These are phyloP conservation scores for Nothomitra cinnamomea DNA, from an alignment of 2,329 filamentous ascomycete genomes.

Conservation along the genomic window DNA sequence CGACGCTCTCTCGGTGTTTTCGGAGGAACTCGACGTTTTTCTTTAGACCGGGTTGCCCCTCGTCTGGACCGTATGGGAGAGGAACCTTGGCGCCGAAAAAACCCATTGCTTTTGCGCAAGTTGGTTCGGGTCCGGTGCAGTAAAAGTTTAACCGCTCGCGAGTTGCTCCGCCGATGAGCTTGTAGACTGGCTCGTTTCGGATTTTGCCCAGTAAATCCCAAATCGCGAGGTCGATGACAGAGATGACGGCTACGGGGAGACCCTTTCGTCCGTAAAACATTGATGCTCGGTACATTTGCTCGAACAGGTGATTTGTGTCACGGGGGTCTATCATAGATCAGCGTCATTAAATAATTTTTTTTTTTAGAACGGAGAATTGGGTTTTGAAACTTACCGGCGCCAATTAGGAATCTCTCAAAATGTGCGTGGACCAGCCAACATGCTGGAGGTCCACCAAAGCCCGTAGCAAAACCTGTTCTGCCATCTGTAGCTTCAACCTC, in stretches of 20 bases:
- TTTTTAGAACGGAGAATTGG: too few relatives aligned
- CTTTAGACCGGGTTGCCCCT: constrained; percentile 61
- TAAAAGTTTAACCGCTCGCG: constrained; percentile 75
- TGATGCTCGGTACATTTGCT: constrained; percentile 89
- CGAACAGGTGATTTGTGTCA: constrained; percentile 81
- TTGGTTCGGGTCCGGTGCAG: constrained; percentile 79
- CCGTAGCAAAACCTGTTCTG: constrained; percentile 85
- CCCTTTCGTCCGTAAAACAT: constrained; percentile 97
- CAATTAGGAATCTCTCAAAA: constrained; percentile 81
- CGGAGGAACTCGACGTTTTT: constrained; percentile 85
- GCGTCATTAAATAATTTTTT: constrained; percentile 9
- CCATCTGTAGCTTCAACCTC: constrained; percentile 81
- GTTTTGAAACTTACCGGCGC: constrained; percentile 35
- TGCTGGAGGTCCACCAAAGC: constrained; percentile 81
- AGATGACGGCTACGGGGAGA: constrained; percentile 77
- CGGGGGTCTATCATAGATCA: constrained; percentile 45
- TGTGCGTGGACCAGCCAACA: constrained; percentile 92
- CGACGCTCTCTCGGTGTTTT: constrained; percentile 68
- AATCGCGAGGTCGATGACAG: constrained; percentile 79
- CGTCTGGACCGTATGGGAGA: constrained; percentile 75
- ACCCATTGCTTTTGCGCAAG: constrained; percentile 65
- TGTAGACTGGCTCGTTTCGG: constrained; percentile 83
- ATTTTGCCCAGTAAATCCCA: constrained; percentile 91
- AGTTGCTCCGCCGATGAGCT: constrained; percentile 82
- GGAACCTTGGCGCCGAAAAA: constrained; percentile 87